Evolutionary conservation across 768 basidiomycete genomes (phyloP).

Genomic region (Russula virescens): DNA sequence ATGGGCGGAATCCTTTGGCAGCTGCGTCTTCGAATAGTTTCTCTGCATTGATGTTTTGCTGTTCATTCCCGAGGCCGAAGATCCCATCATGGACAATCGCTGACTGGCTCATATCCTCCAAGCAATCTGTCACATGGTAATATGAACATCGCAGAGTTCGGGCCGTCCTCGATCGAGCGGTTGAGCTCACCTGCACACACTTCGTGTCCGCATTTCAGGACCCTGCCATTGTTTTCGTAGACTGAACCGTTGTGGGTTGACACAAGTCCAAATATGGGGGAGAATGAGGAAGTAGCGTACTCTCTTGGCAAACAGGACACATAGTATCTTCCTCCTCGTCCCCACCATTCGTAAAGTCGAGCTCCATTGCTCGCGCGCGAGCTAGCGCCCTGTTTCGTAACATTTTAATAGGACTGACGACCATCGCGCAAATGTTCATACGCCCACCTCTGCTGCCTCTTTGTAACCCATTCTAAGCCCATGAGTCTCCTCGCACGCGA

Average conservation of each 20-base stretch:
- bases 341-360: constrained; percentile 48
- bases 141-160: background rate
- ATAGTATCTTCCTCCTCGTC: constrained; percentile 37
- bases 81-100: constrained; percentile 51
- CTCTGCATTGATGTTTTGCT: constrained; percentile 49
- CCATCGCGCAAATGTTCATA: background rate
- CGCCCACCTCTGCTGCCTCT: constrained; percentile 17
- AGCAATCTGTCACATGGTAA: constrained; percentile 40
- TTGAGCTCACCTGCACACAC: constrained; percentile 51
- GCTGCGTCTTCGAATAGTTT: constrained; percentile 51
- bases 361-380: constrained; percentile 41
- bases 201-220: constrained; percentile 64
- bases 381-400: constrained; percentile 37
- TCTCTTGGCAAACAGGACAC: constrained; percentile 66
- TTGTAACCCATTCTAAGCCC: constrained; percentile 37
- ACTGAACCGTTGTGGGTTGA: constrained; percentile 35
- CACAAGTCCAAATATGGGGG: background rate
- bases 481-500: constrained; percentile 46
- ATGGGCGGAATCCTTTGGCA: constrained; percentile 54
- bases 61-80: constrained; percentile 53
- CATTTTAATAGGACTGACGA: constrained; percentile 30
- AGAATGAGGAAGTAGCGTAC: constrained; percentile 32
- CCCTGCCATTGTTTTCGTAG: constrained; percentile 44
- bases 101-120: constrained; percentile 47
- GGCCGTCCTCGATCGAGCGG: background rate